Base-by-base conservation (phyloP, 495 filamentous ascomycete genomes). In the Chaetomium cochliodes region DNA sequence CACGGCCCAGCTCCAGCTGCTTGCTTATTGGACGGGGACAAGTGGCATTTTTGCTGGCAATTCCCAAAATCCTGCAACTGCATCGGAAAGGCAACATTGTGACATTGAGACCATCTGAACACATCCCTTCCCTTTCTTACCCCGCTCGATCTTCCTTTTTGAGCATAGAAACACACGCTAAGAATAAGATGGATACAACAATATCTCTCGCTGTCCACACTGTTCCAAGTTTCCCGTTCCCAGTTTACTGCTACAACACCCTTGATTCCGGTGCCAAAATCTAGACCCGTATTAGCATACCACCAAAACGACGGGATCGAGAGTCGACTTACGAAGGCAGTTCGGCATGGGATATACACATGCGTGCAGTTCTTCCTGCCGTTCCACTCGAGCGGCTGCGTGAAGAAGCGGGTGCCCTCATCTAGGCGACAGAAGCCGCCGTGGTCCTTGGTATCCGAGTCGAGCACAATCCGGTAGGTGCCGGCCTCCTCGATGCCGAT, bases 301-400 rank as follows among this genome's bases (percentile, higher is more conserved):
- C 25, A 2, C 47, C 18, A 52, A 5, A 37, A 8, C 18, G 30
- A 23, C 18, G 9, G 26, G 7, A 2, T 16, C 3, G 22, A 11
- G 33, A 25, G 3, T 7, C 33, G 50, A 77, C 90, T 87, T 82
- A 97, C 93, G 72, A 97, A 76, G 37, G 92, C 94, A 60, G 90
- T 91, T 66, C 94, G 82, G 30, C 85, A 85, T 30, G 94, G 94
- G 60, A 96, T 85, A 75, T 98, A 98, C 33, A 97, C 86, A 77
- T 98, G 94, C 46, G 90, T 83, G 74, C 90, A 97, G 74, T 98
- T 98, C 76, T 80, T 84, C 65, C 94, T 77, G 2, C 83, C 88
- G 74, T 98, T 97, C 94, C 96, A 98, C 69, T 79, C 80, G 71
- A 97, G 81, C 42, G 91, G 84, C 44, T 91, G 96, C 2, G 93